Percentiles rank a stretch among this genome's conserved stretches.
phyloP scores from a whole-genome alignment of 768 basidiomycete species.

The Pisolithus albus region DNA sequence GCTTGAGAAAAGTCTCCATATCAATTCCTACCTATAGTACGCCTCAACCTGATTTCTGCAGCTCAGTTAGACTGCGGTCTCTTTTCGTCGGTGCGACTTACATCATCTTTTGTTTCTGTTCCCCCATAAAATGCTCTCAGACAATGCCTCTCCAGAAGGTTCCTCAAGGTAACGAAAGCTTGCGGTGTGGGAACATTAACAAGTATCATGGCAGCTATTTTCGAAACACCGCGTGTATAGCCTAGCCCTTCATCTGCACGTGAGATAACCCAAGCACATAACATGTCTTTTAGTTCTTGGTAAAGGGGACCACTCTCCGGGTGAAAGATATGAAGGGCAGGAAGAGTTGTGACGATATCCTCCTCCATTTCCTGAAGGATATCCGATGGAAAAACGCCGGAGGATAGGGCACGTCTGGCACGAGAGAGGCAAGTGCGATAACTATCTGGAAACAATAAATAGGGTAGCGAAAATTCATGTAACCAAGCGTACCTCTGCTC shows the following conservation, averaged over 20 bases:
- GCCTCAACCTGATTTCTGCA: slow-evolving; percentile 63
- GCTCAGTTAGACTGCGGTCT: slow-evolving; percentile 23
- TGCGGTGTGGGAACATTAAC: slow-evolving; percentile 72
- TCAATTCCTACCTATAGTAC: slow-evolving; percentile 64
- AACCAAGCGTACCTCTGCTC: slow-evolving; percentile 55
- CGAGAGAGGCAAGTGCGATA: slow-evolving; percentile 66
- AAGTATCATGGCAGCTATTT: slow-evolving; percentile 80
- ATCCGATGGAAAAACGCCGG: slow-evolving; percentile 59
- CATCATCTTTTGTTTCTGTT: slow-evolving; percentile 64
- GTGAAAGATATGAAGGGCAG: slow-evolving; percentile 74
- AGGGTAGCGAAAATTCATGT: slow-evolving; percentile 1
- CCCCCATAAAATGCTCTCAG: slow-evolving; percentile 81
- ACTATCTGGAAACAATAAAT: slow-evolving; percentile 37
- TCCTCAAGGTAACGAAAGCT: slow-evolving; percentile 79
- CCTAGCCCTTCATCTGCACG: slow-evolving; percentile 77
- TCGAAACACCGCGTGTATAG: slow-evolving; percentile 62
- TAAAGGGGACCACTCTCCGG: slow-evolving; percentile 73
- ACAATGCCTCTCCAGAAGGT: slow-evolving; percentile 80
- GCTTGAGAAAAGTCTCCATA: background rate
- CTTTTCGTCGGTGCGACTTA: slow-evolving; percentile 35
- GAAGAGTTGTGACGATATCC: slow-evolving; percentile 70
- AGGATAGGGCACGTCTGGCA: slow-evolving; percentile 61
- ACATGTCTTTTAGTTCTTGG: slow-evolving; percentile 73
- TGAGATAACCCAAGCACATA: slow-evolving; percentile 84
- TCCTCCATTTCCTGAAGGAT: slow-evolving; percentile 61